Conservation (phyloP, 495 filamentous ascomycete genomes). For the Penicillium longicatenatum region DNA sequence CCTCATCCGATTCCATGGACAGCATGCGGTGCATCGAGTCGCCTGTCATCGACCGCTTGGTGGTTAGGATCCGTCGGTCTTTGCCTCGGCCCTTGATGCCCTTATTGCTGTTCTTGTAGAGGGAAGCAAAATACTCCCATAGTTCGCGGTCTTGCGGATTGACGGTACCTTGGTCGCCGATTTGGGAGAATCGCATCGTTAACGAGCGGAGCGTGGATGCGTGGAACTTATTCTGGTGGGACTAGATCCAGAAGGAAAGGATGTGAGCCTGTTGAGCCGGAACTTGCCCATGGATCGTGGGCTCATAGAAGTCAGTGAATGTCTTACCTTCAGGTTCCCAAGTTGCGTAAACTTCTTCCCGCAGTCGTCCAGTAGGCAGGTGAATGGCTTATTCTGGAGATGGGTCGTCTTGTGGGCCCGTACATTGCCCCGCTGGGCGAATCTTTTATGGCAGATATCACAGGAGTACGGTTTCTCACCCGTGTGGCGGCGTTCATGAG, state of each 20-base stretch:
- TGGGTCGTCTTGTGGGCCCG: conserved; percentile 87
- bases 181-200: conserved; percentile 70
- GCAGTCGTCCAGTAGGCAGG: conserved; percentile 78
- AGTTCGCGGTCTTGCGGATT: conserved; percentile 71
- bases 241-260: conserved; percentile 49
- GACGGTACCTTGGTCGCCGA: conserved; percentile 63
- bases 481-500: conserved; percentile 82
- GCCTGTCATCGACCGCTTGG: conserved; percentile 25
- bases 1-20: conserved; percentile 29
- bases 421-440: conserved; percentile 85
- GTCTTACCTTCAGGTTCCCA: conserved; percentile 79
- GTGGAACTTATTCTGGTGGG: conserved; percentile 94
- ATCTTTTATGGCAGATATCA: conserved; percentile 76
- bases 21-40: conserved; percentile 21
- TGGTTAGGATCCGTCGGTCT: conserved; percentile 58
- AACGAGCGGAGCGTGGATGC: conserved; percentile 67
- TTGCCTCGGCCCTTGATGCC: conserved; percentile 93
- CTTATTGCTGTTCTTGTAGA: conserved; percentile 95
- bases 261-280: not conserved
- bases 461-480: conserved; percentile 87
- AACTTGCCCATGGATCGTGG: not conserved
- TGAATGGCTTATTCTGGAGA: conserved; percentile 72
- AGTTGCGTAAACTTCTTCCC: conserved; percentile 84
- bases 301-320: not conserved
- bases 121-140: conserved; percentile 80